Evolutionary conservation across 495 filamentous ascomycete species (phyloP), one percentile per base, ranked within the genome.

Genomic region (Aspergillus homomorphus): DNA sequence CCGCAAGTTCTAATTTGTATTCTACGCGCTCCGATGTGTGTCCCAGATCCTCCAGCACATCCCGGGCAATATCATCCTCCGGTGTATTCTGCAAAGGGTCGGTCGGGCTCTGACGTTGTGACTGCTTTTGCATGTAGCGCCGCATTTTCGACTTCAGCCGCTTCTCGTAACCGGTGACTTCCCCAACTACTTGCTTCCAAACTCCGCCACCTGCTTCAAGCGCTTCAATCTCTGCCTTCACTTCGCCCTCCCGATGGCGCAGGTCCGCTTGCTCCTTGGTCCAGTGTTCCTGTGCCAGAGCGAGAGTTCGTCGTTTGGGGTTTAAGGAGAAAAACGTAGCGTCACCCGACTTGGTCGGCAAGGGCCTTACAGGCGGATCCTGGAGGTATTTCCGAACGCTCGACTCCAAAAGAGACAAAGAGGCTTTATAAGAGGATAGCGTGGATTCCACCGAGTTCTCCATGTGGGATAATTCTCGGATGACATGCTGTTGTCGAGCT

Each of bases 151-250:
- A 66, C 49, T 80, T 75, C 23, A 96, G 67, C 1, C 71, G 69
- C 22, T 73, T 78, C 66, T 98, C 93, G 63, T 95, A 92, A 7
- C 79, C 76, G 8, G 75, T 75, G 0, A 96, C 80, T 20, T 88
- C 74, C 16, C 73, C 68, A 8, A 90, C 67, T 2, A 87, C 84
- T 43, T 85, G 81, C 58, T 88, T 83, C 94, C 94, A 98, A 21
- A 96, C 73, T 51, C 82, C 74, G 4, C 83, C 88, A 7, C 94
- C 94, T 63, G 94, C 89, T 48, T 94, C 87, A n/a, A 97, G 70
- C 0, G 93, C 94, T 7, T 75, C 63, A 22, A 84, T 83, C 66
- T 98, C 92, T 45, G 74, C 74, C 60, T 89, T 79, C 7, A 90
- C 85, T 43, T 80, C 75, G 21, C 77, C 61, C 51, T 84, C 84